A percentile compares a stretch with the other conserved stretches of the same genome.
Evolutionary conservation across 306 rosid genomes (phyloP).

Genomic region (Malus sylvestris): DNA sequence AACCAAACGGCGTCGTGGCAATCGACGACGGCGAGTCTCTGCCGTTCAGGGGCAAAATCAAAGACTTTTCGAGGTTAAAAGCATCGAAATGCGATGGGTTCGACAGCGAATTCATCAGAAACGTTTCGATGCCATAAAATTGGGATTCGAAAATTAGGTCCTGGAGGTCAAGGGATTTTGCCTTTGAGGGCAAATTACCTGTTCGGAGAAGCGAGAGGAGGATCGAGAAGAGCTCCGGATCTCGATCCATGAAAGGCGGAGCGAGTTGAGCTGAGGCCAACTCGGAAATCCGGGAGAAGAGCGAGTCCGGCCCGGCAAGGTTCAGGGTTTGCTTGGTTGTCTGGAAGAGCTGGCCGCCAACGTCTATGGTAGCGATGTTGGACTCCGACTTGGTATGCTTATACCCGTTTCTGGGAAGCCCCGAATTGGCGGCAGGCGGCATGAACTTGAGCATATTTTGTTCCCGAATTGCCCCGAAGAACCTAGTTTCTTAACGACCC

Average conservation of each 20-base stretch:
- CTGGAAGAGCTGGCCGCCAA: slow-evolving; percentile 79
- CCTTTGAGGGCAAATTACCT: slow-evolving; percentile 79
- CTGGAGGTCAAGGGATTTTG: slow-evolving; percentile 58
- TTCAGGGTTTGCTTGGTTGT: slow-evolving; percentile 80
- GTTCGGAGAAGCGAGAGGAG: slow-evolving; percentile 87
- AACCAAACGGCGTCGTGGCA: slow-evolving; percentile 58
- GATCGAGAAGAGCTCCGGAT: slow-evolving; percentile 77
- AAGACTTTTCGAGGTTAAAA: slow-evolving; percentile 65
- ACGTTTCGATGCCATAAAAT: slow-evolving; percentile 70
- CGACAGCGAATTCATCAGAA: slow-evolving; percentile 55
- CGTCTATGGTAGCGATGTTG: slow-evolving; percentile 63
- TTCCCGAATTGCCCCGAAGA: neutral
- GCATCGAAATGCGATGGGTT: slow-evolving; percentile 79
- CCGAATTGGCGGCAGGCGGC: slow-evolving; percentile 39
- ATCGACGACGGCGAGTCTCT: slow-evolving; percentile 71
- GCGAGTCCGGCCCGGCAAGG: slow-evolving; percentile 51
- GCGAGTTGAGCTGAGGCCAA: neutral
- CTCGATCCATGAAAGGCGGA: slow-evolving; percentile 65
- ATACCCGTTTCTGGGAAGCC: slow-evolving; percentile 3
- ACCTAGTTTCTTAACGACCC: neutral
- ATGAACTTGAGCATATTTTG: slow-evolving; percentile 9
- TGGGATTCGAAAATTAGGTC: slow-evolving; percentile 69
- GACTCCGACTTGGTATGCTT: slow-evolving; percentile 28
- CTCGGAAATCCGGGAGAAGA: slow-evolving; percentile 45
- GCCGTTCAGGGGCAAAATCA: slow-evolving; percentile 55